phyloP scores from a whole-genome alignment of 345 rosid genomes.

The Conringia planisiliqua region DNA sequence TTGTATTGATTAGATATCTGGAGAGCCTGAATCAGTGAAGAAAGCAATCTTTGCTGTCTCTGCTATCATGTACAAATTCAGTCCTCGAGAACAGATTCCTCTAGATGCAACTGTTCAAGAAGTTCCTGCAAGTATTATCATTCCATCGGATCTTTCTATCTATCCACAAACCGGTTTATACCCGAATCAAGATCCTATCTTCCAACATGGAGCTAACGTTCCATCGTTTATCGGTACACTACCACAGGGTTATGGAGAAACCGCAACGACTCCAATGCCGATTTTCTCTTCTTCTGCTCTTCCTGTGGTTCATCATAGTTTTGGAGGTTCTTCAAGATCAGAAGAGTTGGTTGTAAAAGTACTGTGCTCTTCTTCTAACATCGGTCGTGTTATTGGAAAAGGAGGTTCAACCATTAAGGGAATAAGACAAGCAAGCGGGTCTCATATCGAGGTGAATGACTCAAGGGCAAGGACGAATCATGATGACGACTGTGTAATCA shows the following conservation, averaged over 20 bases:
- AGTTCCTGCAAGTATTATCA: slow-evolving; percentile 66
- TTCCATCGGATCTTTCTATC: slow-evolving; percentile 82
- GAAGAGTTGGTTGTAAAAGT: slow-evolving; percentile 69
- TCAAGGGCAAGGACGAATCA: slow-evolving; percentile 54
- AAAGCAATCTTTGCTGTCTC: slow-evolving; percentile 84
- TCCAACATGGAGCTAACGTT: slow-evolving; percentile 53
- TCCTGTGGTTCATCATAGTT: slow-evolving; percentile 56
- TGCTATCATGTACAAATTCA: slow-evolving; percentile 82
- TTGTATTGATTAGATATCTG: slow-evolving; percentile 54
- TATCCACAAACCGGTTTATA: slow-evolving; percentile 72
- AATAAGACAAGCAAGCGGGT: slow-evolving; percentile 88
- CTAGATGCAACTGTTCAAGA: slow-evolving; percentile 71
- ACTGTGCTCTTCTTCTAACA: slow-evolving; percentile 71
- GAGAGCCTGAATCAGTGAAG: slow-evolving; percentile 74
- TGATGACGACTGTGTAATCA: slow-evolving; percentile 68
- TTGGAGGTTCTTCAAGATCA: slow-evolving; percentile 47
- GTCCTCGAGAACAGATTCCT: slow-evolving; percentile 83
- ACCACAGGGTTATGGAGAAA: slow-evolving; percentile 69
- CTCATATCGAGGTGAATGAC: slow-evolving; percentile 86
- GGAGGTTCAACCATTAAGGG: slow-evolving; percentile 88
- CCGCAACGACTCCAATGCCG: slow-evolving; percentile 56
- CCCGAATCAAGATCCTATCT: slow-evolving; percentile 56
- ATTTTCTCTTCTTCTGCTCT: slow-evolving; percentile 64
- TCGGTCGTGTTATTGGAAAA: slow-evolving; percentile 96
- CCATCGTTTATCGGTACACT: slow-evolving; percentile 61